These are phyloP conservation scores for Euphrasia arctica DNA, from an alignment of 305 asterid genomes.

Conservation along the genomic window DNA sequence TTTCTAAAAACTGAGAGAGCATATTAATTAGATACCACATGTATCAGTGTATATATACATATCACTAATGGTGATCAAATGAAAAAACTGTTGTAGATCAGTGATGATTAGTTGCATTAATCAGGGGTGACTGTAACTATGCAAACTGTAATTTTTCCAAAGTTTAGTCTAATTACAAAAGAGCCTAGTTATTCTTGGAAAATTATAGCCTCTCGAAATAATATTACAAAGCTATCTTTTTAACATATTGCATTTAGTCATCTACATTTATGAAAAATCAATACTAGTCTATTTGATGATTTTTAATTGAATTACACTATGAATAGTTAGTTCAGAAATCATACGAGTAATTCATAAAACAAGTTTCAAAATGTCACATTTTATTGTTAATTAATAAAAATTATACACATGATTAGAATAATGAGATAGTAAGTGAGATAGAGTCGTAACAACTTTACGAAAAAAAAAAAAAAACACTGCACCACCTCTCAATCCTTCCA, in stretches of 20 bases:
- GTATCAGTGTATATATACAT: background rate
- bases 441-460: too few species aligned
- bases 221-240: background rate
- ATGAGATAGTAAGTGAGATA: too few species aligned
- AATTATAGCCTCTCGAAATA: background rate
- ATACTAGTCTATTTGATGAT: too few species aligned
- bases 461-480: too few species aligned
- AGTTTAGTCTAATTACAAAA: background rate
- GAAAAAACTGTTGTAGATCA: background rate
- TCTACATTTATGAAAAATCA: too few species aligned
- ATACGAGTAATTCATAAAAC: too few species aligned
- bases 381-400: too few species aligned
- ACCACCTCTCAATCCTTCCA: background rate
- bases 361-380: too few species aligned
- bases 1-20: conserved; percentile 5
- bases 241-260: too few species aligned
- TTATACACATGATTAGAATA: too few species aligned
- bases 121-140: conserved; percentile 2
- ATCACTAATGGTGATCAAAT: background rate
- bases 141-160: background rate
- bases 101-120: background rate
- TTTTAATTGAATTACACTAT: too few species aligned
- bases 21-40: background rate
- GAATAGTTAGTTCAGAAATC: too few species aligned
- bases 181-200: background rate